phyloP scores from a whole-genome alignment of 768 basidiomycete species.

The Kwoniella sp. region DNA sequence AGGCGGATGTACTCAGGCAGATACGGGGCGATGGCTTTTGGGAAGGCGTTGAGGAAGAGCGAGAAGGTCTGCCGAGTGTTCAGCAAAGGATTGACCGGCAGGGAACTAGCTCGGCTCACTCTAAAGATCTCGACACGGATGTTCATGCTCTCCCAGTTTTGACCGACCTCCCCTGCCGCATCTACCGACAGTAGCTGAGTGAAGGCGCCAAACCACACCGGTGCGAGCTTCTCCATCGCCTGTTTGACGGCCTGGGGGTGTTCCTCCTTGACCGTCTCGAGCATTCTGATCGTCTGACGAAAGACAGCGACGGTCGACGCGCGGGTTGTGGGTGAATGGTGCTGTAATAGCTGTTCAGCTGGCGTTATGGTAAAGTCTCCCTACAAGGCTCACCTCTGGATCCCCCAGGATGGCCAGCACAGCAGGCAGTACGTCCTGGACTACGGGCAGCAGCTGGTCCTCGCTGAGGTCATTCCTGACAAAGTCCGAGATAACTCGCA shows the following conservation, averaged over 20 bases:
- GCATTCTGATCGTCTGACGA: slow-evolving; percentile 76
- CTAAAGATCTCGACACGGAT: slow-evolving; percentile 80
- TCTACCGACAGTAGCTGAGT: slow-evolving; percentile 66
- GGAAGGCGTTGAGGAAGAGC: slow-evolving; percentile 74
- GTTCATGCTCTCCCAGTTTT: slow-evolving; percentile 75
- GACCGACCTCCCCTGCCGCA: slow-evolving; percentile 61
- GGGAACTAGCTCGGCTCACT: slow-evolving; percentile 53
- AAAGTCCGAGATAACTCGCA: slow-evolving; percentile 94
- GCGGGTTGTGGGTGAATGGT: slow-evolving; percentile 74
- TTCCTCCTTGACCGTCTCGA: slow-evolving; percentile 93
- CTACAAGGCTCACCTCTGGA: slow-evolving; percentile 60
- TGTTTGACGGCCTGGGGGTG: slow-evolving; percentile 81
- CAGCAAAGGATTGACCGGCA: neutral
- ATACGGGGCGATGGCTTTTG: slow-evolving; percentile 61
- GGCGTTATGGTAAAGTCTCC: no score
- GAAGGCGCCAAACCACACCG: slow-evolving; percentile 90
- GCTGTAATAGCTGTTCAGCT: slow-evolving; percentile 52
- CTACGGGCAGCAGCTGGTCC: slow-evolving; percentile 86
- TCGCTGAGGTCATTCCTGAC: slow-evolving; percentile 88
- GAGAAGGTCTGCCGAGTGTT: slow-evolving; percentile 63
- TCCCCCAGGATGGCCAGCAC: slow-evolving; percentile 74
- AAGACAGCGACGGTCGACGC: slow-evolving; percentile 83
- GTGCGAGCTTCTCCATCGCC: slow-evolving; percentile 72
- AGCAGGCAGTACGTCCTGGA: slow-evolving; percentile 82
- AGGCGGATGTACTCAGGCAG: slow-evolving; percentile 43